phyloP scores from a whole-genome alignment of 2,329 filamentous ascomycete genomes.

The Fusarium sacchari region DNA sequence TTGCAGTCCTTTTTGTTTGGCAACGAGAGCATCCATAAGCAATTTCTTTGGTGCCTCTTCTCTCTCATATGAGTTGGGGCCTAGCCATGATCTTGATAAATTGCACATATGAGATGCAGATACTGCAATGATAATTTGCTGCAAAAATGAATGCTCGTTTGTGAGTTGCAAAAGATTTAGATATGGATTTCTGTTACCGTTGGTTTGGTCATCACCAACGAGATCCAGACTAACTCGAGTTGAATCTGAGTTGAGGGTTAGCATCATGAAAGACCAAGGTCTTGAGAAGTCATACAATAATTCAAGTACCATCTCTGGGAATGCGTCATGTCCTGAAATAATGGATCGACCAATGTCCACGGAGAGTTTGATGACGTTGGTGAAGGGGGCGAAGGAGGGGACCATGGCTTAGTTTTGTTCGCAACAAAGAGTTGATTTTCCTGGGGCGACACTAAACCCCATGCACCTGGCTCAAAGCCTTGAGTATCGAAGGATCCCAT shows the following conservation, averaged over 20 bases:
- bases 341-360: constrained; percentile 53
- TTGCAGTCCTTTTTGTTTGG: constrained; percentile 56
- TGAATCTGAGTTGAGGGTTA: constrained; percentile 50
- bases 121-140: constrained; percentile 58
- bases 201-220: constrained; percentile 55
- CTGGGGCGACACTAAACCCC: constrained; percentile 4
- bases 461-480: constrained; percentile 6
- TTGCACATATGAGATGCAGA: constrained; percentile 60
- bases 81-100: constrained; percentile 26
- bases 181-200: constrained; percentile 56
- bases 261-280: background rate
- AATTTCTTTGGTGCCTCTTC: constrained; percentile 41
- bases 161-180: constrained; percentile 55
- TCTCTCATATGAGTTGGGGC: constrained; percentile 44
- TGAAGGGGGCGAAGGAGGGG: constrained; percentile 31
- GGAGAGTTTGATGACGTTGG: constrained; percentile 39
- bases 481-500: constrained; percentile 16
- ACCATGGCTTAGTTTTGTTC: constrained; percentile 18
- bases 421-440: constrained; percentile 29
- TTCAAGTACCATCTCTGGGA: constrained; percentile 52
- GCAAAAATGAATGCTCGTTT: constrained; percentile 52
- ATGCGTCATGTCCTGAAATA: constrained; percentile 64
- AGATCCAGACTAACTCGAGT: constrained; percentile 62
- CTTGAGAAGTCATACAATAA: constrained; percentile 47
- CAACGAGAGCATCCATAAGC: constrained; percentile 55